Base-by-base conservation (phyloP, 495 filamentous ascomycete genomes). In the Entonaema liquescens region DNA sequence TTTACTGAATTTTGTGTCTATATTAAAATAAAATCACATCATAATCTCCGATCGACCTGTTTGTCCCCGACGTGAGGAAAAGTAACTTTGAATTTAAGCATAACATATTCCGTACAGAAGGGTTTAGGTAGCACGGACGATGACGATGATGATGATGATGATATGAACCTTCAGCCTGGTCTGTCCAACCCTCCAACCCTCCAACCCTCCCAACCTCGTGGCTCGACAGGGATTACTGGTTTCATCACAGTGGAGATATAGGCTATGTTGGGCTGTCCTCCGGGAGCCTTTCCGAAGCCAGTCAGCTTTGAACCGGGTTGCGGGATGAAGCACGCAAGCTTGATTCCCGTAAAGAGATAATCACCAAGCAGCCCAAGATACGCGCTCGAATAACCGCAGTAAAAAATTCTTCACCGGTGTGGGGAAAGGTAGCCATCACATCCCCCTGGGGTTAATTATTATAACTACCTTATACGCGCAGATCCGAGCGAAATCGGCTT, bases 211-310 rank as follows among this genome's bases (percentile, higher is more conserved):
- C 7, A 54, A 62, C 58, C 64, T 72, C 70, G 65, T 72, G 70
- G 70, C 52, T 42, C 8, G 23, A 61, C 70, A 72, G 50, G 70
- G 64, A 61, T 72, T 50, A 3, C 29, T 2, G 40, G 60, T 72
- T 72, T 68, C 70, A 65, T 62, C 49, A 33, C 23, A 19, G 59
- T 61, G 70, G 59, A 65, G 64, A 44, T 62, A 15, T 21, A 17
- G 31, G 11, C 5, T 7, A 11, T 35, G 25, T 29, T 60, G 58
- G 59, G 6, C 54, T 59, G 59, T 36, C 52, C 42, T 63, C 38
- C 58, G 69, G 63, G n/a, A 63, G 64, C 64, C 53, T 55, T 57
- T 72, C 64, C 64, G 59, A 56, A 68, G 60, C 49, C 19, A 56
- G 53, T 49, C 50, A 21, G 26, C 28, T 66, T 17, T 42, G 13